A percentile compares a stretch with the other conserved stretches of the same genome.
phyloP scores from a whole-genome alignment of 2,329 filamentous ascomycete species.

The Parascedosporium putredinis region DNA sequence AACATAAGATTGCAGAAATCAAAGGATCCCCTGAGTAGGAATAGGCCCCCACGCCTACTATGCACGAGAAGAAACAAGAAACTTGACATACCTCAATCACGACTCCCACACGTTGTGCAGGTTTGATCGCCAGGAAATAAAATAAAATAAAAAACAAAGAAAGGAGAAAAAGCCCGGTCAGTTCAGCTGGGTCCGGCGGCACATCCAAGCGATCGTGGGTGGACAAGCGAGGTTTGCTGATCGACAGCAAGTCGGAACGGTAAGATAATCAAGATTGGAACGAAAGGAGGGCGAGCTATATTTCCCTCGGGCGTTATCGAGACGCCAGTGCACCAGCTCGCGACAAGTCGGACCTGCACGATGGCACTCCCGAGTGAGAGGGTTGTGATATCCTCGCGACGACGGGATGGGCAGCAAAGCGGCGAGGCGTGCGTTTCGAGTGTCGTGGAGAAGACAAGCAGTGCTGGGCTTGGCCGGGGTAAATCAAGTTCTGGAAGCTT shows the following conservation, averaged over 20 bases:
- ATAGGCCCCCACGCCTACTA: no score
- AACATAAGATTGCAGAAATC: no score
- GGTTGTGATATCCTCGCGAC: neutral
- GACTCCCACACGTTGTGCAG: neutral
- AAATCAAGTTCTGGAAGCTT: neutral
- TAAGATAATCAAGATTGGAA: neutral
- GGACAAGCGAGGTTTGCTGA: neutral
- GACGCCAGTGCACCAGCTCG: neutral
- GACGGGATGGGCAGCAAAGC: neutral
- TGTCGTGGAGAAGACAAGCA: neutral
- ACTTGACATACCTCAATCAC: slow-evolving; percentile 7
- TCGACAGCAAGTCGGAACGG: neutral
- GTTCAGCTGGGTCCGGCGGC: neutral
- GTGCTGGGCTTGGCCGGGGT: neutral
- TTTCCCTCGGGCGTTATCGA: neutral
- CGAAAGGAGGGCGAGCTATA: neutral
- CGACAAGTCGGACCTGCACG: neutral
- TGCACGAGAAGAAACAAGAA: no score
- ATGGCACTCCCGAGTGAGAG: neutral
- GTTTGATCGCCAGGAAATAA: slow-evolving; percentile 8
- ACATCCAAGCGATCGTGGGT: neutral
- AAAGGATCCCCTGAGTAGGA: no score
- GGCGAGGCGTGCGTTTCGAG: neutral
- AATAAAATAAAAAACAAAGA: no score
- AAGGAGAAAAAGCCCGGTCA: slow-evolving; percentile 1